A percentile compares a stretch with the other conserved stretches of the same genome.
Conservation (phyloP, 83 land plant genomes). For the Thuja plicata region DNA sequence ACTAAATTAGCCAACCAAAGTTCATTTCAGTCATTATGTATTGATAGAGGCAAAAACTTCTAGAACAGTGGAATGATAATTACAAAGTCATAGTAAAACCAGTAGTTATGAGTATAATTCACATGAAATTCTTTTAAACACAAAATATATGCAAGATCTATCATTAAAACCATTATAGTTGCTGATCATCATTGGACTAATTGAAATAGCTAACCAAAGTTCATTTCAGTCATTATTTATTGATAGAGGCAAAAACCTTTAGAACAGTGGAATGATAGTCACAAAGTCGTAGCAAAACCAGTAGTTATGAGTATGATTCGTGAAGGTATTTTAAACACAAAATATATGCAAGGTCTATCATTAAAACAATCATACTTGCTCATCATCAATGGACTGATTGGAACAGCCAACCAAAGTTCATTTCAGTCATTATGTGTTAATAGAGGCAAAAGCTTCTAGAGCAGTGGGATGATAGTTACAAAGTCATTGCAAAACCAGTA, state of each 20-base stretch:
- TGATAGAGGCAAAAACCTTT: neutral
- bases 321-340: neutral
- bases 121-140: neutral
- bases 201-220: neutral
- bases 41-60: too few species aligned
- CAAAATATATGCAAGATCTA: neutral
- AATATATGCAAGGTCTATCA: neutral
- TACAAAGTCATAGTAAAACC: too few species aligned
- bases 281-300: too few species aligned
- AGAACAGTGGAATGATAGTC: too few species aligned
- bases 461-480: too few species aligned
- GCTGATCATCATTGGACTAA: neutral
- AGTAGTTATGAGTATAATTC: neutral
- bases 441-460: too few species aligned
- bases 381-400: neutral
- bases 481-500: too few species aligned
- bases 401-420: neutral
- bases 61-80: too few species aligned
- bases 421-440: too few species aligned
- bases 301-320: neutral
- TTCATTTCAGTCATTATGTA: too few species aligned
- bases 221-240: neutral
- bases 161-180: neutral
- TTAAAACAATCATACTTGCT: neutral
- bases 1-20: neutral